Base-by-base conservation (phyloP, 331 rosid species). In the Stylosanthes scabra region DNA sequence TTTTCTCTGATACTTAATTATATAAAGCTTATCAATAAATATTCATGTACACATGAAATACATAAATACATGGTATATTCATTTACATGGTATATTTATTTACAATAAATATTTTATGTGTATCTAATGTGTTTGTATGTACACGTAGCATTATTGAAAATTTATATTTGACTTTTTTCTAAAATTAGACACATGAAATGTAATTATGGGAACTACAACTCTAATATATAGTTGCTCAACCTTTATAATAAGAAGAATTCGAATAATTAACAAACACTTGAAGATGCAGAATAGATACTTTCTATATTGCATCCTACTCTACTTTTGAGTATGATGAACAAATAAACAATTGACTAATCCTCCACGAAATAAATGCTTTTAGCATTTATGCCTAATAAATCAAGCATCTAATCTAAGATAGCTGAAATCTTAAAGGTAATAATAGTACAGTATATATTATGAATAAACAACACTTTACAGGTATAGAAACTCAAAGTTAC, bases 311-410 rank as follows among this genome's bases (percentile, higher is more conserved):
- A 72, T 67, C 75, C 46, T 50, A 16, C 71, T 63, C 56, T 54
- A 56, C 63, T 44, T 72, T 25, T 63, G 2, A 58, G 40, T 59
- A 12, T 60, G 14, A 20, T 20, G 25, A 20, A 20, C 25, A 20
- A 59, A 58, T 5, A 31, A 59, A 58, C 56, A 49, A 27, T 70
- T 75, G 34, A 66, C 57, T 28, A 61, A 42, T 55, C 78, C 45
- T 31, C 71, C 74, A 46, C 68, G 25, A 71, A 64, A 58, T 66
- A 28, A 66, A 68, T 69, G 49, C 76, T 44, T 47, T 37, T 68
- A 78, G 80, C 80, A 78, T 74, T 57, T 75, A 8, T 51, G 70
- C 74, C 80, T 63, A 68, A 58, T 59, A 20, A 74, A 76, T 78
- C 49, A 74, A 73, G 40, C 51, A 73, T 73, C 56, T 6, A 74